These are phyloP conservation scores for Aureobasidium sp. DNA, from an alignment of 2,329 filamentous ascomycete genomes.

Conservation along the genomic window DNA sequence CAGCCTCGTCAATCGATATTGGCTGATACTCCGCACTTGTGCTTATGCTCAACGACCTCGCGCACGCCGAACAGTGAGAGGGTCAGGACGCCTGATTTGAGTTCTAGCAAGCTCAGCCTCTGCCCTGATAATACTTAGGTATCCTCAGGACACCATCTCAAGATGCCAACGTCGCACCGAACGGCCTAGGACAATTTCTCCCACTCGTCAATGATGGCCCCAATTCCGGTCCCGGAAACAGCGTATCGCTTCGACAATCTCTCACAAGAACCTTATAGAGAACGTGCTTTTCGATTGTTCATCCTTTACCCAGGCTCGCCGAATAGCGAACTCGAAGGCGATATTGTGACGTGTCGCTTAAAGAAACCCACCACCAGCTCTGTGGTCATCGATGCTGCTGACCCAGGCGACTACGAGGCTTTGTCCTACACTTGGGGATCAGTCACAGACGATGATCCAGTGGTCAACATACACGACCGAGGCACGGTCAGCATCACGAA, in stretches of 20 bases:
- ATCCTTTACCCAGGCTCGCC: background rate
- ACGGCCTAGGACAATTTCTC: background rate
- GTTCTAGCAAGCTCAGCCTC: background rate
- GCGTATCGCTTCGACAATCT: constrained; percentile 1
- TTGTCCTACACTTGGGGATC: constrained; percentile 15
- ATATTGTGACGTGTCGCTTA: background rate
- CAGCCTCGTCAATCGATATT: background rate
- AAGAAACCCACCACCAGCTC: background rate
- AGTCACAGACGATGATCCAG: constrained; percentile 3
- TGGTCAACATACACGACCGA: constrained; percentile 5
- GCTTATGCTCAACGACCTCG: background rate
- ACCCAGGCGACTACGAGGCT: constrained; percentile 12
- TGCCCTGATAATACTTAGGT: background rate
- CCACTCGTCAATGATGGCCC: background rate
- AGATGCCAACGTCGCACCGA: background rate
- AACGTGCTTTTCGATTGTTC: background rate
- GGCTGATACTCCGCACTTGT: background rate
- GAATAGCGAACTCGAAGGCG: background rate
- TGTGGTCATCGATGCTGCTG: background rate
- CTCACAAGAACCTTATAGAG: background rate
- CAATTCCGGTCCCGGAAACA: background rate
- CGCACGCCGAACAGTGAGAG: background rate
- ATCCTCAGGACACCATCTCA: background rate
- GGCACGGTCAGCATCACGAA: background rate
- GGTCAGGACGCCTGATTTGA: background rate